These are phyloP conservation scores for Leishmania arabica DNA, from an alignment of 208 protist genomes.

Conservation along the genomic window DNA sequence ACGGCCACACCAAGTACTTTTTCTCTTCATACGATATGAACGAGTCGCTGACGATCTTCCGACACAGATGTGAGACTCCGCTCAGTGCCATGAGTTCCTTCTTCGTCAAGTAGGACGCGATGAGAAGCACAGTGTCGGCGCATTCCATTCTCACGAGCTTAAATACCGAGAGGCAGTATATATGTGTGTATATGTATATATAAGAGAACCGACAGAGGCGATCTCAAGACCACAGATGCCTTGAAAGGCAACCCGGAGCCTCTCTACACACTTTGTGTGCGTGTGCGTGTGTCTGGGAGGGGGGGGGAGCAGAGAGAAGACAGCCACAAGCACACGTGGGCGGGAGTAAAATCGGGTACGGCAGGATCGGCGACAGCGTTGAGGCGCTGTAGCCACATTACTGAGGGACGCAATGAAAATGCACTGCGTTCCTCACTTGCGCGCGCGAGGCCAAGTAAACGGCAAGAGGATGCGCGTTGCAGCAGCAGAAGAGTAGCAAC, in stretches of 20 bases:
- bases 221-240: background rate
- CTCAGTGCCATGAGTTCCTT: constrained; percentile 49
- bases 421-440: background rate
- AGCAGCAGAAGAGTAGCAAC: background rate
- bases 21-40: constrained; percentile 40
- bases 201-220: background rate
- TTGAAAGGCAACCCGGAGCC: background rate
- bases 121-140: constrained; percentile 42
- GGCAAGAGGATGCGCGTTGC: background rate
- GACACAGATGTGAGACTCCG: constrained; percentile 41
- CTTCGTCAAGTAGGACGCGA: constrained; percentile 54
- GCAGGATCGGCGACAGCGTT: background rate
- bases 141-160: constrained; percentile 41
- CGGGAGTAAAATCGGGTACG: background rate
- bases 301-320: background rate
- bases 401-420: no score
- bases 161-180: no score
- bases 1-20: constrained; percentile 41
- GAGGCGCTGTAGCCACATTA: background rate
- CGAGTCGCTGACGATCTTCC: constrained; percentile 29
- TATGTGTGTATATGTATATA: background rate
- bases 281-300: background rate
- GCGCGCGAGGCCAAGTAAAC: background rate
- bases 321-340: background rate
- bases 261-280: background rate